A percentile compares a stretch with the other conserved stretches of the same genome.
Evolutionary conservation across 495 filamentous ascomycete species (phyloP).

Genomic region (Cercophora newfieldiana): DNA sequence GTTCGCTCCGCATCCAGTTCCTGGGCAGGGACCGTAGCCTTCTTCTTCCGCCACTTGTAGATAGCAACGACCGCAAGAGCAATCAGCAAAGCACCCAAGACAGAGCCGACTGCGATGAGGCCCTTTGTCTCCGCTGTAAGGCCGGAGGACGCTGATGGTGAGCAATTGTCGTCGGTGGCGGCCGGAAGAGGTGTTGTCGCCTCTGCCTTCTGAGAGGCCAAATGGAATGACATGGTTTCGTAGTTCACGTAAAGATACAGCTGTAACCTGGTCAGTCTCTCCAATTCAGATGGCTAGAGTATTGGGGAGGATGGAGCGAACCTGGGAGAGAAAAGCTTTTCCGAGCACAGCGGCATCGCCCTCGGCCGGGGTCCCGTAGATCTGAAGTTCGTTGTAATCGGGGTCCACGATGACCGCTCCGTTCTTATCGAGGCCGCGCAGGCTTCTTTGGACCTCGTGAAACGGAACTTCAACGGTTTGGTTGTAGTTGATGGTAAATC

Average conservation of each 20-base stretch:
- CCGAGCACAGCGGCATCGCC: constrained; percentile 21
- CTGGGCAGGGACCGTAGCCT: background rate
- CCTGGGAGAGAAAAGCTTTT: constrained; percentile 24
- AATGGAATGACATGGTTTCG: constrained; percentile 14
- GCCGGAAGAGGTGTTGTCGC: constrained; percentile 12
- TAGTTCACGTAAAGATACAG: constrained; percentile 26
- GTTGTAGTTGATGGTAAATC: constrained; percentile 19
- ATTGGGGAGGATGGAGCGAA: background rate
- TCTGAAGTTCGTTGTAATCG: constrained; percentile 20
- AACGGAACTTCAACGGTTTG: constrained; percentile 16
- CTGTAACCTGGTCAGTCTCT: background rate
- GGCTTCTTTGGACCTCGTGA: constrained; percentile 18
- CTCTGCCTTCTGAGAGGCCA: constrained; percentile 13
- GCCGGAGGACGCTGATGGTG: background rate
- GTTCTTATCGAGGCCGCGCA: constrained; percentile 18
- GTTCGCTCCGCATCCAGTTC: no score
- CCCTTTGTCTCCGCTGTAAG: constrained; percentile 14
- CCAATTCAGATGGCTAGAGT: background rate
- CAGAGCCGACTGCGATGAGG: constrained; percentile 14
- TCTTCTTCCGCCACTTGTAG: background rate
- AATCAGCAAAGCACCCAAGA: constrained; percentile 14
- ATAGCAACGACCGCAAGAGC: background rate
- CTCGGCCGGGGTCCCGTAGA: constrained; percentile 12
- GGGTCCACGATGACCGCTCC: constrained; percentile 7
- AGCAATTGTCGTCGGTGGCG: constrained; percentile 1